A percentile compares a stretch with the other conserved stretches of the same genome.
phyloP scores from a whole-genome alignment of 257 asterid genomes.

The Petunia secreta region DNA sequence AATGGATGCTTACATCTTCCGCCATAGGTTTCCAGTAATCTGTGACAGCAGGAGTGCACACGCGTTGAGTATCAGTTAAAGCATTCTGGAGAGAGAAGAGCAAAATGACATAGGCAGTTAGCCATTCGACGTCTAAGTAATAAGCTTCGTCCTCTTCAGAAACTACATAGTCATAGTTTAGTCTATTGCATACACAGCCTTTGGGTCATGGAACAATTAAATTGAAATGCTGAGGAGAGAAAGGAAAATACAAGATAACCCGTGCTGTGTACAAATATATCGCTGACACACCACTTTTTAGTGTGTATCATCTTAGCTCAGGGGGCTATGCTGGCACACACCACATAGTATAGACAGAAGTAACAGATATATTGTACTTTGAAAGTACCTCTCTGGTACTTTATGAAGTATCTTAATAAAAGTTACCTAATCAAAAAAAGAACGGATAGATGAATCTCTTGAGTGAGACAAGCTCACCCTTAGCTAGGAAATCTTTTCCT shows the following conservation, averaged over 20 bases:
- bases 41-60: slow-evolving; percentile 72
- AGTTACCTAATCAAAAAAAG: no score
- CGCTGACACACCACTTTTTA: background rate
- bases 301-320: background rate
- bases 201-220: slow-evolving; percentile 10
- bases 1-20: slow-evolving; percentile 76
- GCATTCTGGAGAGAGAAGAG: slow-evolving; percentile 66
- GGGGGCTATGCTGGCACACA: background rate
- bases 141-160: background rate
- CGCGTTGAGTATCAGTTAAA: slow-evolving; percentile 85
- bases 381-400: no score
- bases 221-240: background rate
- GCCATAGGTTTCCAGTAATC: slow-evolving; percentile 97
- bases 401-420: no score
- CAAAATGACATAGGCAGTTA: slow-evolving; percentile 25
- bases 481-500: background rate
- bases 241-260: background rate
- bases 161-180: slow-evolving; percentile 7
- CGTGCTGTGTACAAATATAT: background rate
- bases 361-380: background rate
- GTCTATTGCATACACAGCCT: background rate
- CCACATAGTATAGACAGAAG: background rate
- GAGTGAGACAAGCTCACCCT: background rate
- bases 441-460: background rate
- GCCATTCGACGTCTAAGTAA: background rate